Evolutionary conservation across 75 land plant genomes (phyloP), one percentile per base, ranked within the genome.

Genomic region (Pinus taeda): DNA sequence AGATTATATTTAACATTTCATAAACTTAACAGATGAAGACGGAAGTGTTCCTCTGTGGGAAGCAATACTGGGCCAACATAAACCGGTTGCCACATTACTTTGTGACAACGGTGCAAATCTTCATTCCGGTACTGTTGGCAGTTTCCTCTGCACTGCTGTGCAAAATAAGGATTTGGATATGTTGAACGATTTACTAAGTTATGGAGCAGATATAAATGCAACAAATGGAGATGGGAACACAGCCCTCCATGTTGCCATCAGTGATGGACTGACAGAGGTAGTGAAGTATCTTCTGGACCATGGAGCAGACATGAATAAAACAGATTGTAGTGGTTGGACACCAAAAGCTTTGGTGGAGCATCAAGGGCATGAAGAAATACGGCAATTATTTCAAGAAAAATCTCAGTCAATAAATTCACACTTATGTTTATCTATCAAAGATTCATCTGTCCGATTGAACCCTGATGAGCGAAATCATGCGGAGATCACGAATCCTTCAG

Each of bases 31-130:
- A 95, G 98, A 95, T 88, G 81, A 83, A 15, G 93, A 93, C 22
- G 95, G 93, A n/a, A 85, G 55, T 70, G 84, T 90, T 36, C 98
- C 98, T 22, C 66, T 95, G 11, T 89, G 91, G 86, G 93, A 93
- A 57, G 95, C 98, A n/a, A 79, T 95, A 3, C 71, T 82, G 9
- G 84, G 79, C 17, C 63, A 78, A 15, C 89, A 91, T 67, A 78
- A 87, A 12, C 18, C 74, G 4, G 74, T 89, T 53, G 77, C 76
- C 17, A 81, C 80, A 56, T 33, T 93, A 29, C 83, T 95, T 0
- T 60, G 74, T 49, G 90, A 89, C 22, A 90, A 89, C 42, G 93
- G 93, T 12, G 98, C 93, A 20, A 58, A 63, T 8, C 37, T 95
- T 4, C 11, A 53, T 24, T 76, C 83, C 3, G 89, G 92, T 11